Conservation (phyloP, 306 rosid species). For the Trifolium repens region DNA sequence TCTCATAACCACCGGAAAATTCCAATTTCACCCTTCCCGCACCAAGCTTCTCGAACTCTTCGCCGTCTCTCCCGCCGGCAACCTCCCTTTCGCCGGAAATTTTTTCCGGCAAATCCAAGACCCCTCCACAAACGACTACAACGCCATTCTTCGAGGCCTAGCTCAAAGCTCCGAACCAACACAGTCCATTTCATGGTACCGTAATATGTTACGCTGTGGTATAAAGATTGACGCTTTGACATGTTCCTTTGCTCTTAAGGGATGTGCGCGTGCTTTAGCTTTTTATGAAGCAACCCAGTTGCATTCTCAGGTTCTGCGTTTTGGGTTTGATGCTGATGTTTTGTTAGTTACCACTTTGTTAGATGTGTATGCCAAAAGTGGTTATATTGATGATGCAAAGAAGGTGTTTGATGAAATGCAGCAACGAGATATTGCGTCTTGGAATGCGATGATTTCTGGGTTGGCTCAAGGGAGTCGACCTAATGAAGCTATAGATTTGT, state of each 20-base stretch:
- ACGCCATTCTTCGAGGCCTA: slow-evolving; percentile 79
- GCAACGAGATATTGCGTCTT: slow-evolving; percentile 69
- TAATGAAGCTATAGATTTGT: slow-evolving; percentile 65
- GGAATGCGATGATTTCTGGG: slow-evolving; percentile 86
- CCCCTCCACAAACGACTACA: slow-evolving; percentile 83
- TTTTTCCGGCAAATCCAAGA: slow-evolving; percentile 56
- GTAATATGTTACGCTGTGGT: slow-evolving; percentile 51
- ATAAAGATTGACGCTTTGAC: slow-evolving; percentile 71
- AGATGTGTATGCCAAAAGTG: slow-evolving; percentile 73
- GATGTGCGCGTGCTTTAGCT: slow-evolving; percentile 84
- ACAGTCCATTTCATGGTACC: slow-evolving; percentile 65
- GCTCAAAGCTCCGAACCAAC: slow-evolving; percentile 75
- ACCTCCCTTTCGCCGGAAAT: slow-evolving; percentile 59
- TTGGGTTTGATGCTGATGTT: slow-evolving; percentile 63
- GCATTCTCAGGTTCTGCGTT: slow-evolving; percentile 68
- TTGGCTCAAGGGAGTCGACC: slow-evolving; percentile 82
- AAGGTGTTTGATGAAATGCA: slow-evolving; percentile 82
- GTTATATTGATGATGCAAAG: slow-evolving; percentile 59
- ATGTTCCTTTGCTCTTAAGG: slow-evolving; percentile 82
- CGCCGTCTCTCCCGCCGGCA: slow-evolving; percentile 63
- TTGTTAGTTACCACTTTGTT: slow-evolving; percentile 74
- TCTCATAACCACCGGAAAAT: slow-evolving; percentile 63
- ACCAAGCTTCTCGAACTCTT: slow-evolving; percentile 75
- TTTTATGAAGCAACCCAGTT: slow-evolving; percentile 61
- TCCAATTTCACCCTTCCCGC: slow-evolving; percentile 63